Percentiles rank a stretch among this genome's conserved stretches.
Conservation (phyloP, 83 land plant genomes). For the Thuja plicata region DNA sequence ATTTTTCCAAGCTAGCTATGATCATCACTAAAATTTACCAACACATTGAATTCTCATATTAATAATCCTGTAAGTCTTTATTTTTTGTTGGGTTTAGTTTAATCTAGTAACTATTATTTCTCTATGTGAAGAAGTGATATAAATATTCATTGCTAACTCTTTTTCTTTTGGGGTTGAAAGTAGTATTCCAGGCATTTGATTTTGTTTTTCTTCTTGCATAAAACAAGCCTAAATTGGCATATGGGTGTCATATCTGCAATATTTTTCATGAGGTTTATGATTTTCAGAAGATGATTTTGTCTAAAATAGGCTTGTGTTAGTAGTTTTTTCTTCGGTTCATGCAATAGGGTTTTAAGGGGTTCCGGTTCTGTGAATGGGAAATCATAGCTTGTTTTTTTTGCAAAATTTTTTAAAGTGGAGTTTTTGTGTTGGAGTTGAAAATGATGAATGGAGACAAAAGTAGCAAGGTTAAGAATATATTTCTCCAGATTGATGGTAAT, state of each 20-base stretch:
- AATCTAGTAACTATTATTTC: too few species aligned
- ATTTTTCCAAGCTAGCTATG: too few species aligned
- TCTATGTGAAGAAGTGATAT: too few species aligned
- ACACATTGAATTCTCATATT: too few species aligned
- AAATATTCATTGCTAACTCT: background rate
- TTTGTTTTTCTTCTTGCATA: too few species aligned
- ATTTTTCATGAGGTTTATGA: background rate
- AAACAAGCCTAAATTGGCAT: background rate
- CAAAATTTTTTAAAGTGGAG: background rate
- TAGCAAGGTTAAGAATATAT: slow-evolving; percentile 86
- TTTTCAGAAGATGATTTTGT: background rate
- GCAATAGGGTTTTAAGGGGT: background rate
- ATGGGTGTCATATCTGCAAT: background rate
- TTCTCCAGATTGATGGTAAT: slow-evolving; percentile 79
- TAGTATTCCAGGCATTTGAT: background rate
- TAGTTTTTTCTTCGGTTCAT: background rate
- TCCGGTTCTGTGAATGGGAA: background rate
- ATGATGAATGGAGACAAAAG: slow-evolving; percentile 40
- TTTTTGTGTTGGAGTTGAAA: background rate
- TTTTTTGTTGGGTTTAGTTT: background rate
- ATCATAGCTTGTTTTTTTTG: background rate
- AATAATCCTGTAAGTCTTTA: too few species aligned
- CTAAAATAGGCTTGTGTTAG: background rate
- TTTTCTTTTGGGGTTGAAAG: background rate
- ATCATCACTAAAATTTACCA: too few species aligned